Evolutionary conservation across 169 alveolate genomes (phyloP).

Genomic region (Miamiensis avidus): DNA sequence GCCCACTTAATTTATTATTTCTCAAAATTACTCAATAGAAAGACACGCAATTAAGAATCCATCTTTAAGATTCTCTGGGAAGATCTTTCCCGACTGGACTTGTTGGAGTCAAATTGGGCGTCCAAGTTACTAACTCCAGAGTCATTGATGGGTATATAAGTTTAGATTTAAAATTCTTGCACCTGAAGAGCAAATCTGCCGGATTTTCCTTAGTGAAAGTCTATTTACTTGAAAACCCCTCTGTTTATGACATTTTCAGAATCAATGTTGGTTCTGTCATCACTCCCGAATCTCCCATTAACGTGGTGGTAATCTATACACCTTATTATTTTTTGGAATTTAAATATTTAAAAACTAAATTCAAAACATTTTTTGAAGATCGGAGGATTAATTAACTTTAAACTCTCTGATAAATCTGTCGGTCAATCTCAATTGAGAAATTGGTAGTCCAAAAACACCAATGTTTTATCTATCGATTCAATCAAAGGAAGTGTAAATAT

Average conservation of each 20-base stretch:
- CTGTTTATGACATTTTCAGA: conserved; percentile 41
- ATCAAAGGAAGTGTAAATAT: not conserved
- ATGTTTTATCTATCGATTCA: not conserved
- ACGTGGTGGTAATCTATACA: not conserved
- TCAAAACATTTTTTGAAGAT: not conserved
- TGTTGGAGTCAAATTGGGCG: not conserved
- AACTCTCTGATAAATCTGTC: not conserved
- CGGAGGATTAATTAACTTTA: not conserved
- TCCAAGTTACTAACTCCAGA: conserved; percentile 13
- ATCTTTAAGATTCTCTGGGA: conserved; percentile 21
- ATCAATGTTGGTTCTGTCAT: conserved; percentile 44
- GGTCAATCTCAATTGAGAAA: not conserved
- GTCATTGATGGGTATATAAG: conserved; percentile 8
- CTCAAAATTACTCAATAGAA: conserved; percentile 1
- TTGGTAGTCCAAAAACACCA: not conserved
- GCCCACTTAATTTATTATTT: too few relatives aligned
- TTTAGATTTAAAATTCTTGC: conserved; percentile 1
- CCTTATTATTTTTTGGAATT: not conserved
- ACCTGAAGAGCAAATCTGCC: conserved; percentile 8
- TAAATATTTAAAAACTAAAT: too few relatives aligned
- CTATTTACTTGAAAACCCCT: conserved; percentile 41
- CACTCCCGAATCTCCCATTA: conserved; percentile 41
- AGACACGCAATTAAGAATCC: not conserved
- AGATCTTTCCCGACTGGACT: conserved; percentile 28
- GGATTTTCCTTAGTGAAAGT: conserved; percentile 13